A percentile compares a stretch with the other conserved stretches of the same genome.
Conservation (phyloP, 495 filamentous ascomycete genomes). For the Echria macrotheca region DNA sequence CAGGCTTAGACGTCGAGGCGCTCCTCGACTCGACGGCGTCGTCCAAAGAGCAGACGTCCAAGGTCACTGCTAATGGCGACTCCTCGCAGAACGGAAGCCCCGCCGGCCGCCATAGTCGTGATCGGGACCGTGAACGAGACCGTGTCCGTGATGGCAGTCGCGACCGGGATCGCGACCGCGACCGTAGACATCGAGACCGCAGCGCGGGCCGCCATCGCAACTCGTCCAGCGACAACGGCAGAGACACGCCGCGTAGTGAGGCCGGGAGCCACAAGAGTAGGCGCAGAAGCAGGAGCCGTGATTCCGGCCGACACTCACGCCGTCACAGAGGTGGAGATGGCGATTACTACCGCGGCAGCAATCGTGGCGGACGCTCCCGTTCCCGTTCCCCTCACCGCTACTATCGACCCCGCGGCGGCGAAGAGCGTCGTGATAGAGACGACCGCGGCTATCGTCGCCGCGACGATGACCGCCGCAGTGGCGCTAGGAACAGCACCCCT, state of each 20-base stretch:
- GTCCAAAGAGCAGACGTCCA: constrained; percentile 40
- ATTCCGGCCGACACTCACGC: constrained; percentile 71
- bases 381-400: constrained; percentile 75
- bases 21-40: constrained; percentile 84
- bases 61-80: constrained; percentile 33
- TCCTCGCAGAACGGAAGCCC: constrained; percentile 52
- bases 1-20: constrained; percentile 88
- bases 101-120: constrained; percentile 23
- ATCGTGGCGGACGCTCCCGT: constrained; percentile 53
- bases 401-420: constrained; percentile 64
- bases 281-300: constrained; percentile 75
- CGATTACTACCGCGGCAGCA: constrained; percentile 69
- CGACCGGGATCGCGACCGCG: constrained; percentile 47
- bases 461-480: constrained; percentile 37
- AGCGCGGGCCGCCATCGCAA: constrained; percentile 46
- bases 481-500: constrained; percentile 47
- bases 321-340: constrained; percentile 66
- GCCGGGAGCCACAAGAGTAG: constrained; percentile 81
- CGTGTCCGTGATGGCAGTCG: constrained; percentile 15
- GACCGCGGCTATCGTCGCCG: constrained; percentile 29
- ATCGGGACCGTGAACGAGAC: constrained; percentile 44
- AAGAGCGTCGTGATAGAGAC: constrained; percentile 49
- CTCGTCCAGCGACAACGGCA: constrained; percentile 35
- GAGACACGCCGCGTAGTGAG: constrained; percentile 68
- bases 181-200: constrained; percentile 62